Conservation (phyloP, 495 filamentous ascomycete genomes). For the Aspergillus affinis region DNA sequence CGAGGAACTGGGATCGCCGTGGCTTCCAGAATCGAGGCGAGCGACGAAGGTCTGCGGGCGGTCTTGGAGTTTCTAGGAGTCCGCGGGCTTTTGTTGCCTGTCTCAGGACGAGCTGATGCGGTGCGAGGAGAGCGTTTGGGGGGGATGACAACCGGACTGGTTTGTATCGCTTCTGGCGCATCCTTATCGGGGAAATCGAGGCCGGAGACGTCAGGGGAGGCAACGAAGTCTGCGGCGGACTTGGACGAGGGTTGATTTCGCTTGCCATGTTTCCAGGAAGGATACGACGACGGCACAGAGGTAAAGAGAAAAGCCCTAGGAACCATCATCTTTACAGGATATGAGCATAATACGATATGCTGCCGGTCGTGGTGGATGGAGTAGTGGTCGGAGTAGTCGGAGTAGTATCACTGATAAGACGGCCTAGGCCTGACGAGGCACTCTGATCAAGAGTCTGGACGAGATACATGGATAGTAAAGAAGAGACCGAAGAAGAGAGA, state of each 20-base stretch:
- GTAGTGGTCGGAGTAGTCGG: too few relatives aligned
- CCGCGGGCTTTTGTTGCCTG: slow-evolving; percentile 2
- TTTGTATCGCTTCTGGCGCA: slow-evolving; percentile 17
- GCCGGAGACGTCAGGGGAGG: slow-evolving; percentile 13
- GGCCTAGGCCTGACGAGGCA: slow-evolving; percentile 44
- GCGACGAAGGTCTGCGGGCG: slow-evolving; percentile 34
- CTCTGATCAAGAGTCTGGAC: slow-evolving; percentile 48
- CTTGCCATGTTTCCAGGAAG: slow-evolving; percentile 20
- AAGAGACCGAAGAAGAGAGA: slow-evolving; percentile 13
- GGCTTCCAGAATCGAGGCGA: slow-evolving; percentile 43
- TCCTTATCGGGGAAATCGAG: slow-evolving; percentile 21
- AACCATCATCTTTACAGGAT: slow-evolving; percentile 41
- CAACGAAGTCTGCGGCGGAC: slow-evolving; percentile 6
- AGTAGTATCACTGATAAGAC: slow-evolving; percentile 3
- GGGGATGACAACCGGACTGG: slow-evolving; percentile 46
- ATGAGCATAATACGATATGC: too few relatives aligned
- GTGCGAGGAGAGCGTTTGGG: slow-evolving; percentile 36
- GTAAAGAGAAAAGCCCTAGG: slow-evolving; percentile 45
- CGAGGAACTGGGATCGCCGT: slow-evolving; percentile 46
- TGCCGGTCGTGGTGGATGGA: too few relatives aligned
- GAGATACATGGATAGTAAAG: slow-evolving; percentile 44
- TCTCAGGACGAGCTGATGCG: slow-evolving; percentile 22
- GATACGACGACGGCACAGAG: slow-evolving; percentile 29
- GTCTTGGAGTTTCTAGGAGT: slow-evolving; percentile 23
- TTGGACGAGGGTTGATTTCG: slow-evolving; percentile 13